Evolutionary conservation across 768 basidiomycete species (phyloP).

Genomic region (Amanita subjunquillea): DNA sequence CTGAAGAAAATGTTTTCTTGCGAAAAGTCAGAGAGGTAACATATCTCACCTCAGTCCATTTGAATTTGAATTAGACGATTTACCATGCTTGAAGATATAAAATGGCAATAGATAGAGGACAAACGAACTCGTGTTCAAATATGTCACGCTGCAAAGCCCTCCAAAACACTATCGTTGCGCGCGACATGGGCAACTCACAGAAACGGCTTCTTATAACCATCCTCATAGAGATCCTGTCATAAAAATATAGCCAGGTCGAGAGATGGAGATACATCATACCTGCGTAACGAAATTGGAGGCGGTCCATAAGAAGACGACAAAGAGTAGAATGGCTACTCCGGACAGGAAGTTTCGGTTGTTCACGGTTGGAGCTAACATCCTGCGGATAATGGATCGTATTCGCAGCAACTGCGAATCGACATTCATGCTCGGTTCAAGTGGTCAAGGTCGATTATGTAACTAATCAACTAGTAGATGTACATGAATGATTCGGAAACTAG

Average conservation of each 20-base stretch:
- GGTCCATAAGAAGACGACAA: constrained; percentile 86
- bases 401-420: not conserved
- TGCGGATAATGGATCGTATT: not conserved
- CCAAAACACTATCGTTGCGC: not conserved
- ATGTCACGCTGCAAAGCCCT: constrained; percentile 58
- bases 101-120: constrained; percentile 65
- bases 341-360: constrained; percentile 28
- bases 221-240: constrained; percentile 36
- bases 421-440: not conserved
- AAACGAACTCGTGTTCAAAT: constrained; percentile 88
- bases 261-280: constrained; percentile 23
- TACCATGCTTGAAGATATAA: not conserved
- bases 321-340: constrained; percentile 60
- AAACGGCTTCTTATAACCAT: constrained; percentile 84
- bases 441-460: not conserved
- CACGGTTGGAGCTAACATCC: constrained; percentile 5
- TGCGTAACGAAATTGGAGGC: constrained; percentile 81
- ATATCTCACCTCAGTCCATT: not conserved
- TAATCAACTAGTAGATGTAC: not conserved
- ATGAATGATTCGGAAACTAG: not conserved
- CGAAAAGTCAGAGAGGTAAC: not conserved
- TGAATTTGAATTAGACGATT: not conserved
- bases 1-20: not conserved
- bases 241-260: not conserved
- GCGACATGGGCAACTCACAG: constrained; percentile 32